phyloP scores from a whole-genome alignment of 768 basidiomycete species.

The Rhodotorula paludigena region DNA sequence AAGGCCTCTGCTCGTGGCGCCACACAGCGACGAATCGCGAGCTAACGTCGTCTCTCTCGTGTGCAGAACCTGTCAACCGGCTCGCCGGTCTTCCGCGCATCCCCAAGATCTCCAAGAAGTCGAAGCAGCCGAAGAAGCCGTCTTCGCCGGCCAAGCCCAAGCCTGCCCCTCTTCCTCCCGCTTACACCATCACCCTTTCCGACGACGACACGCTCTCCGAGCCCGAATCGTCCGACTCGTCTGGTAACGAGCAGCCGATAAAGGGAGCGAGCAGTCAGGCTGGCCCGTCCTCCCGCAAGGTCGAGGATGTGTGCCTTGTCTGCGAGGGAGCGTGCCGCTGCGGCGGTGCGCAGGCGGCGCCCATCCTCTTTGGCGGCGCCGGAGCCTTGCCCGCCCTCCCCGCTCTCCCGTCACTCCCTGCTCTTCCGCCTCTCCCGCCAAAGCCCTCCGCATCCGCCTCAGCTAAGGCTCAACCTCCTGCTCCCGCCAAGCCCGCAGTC shows the following conservation, averaged over 20 bases:
- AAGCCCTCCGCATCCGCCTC: not conserved
- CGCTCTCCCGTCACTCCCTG: not conserved
- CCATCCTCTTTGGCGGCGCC: not conserved
- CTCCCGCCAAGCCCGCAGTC: not conserved
- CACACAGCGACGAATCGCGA: no score
- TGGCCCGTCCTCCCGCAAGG: no score
- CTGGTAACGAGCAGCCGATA: not conserved
- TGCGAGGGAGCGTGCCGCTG: no score
- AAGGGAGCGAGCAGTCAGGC: no score
- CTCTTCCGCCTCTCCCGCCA: not conserved
- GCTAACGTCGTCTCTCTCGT: not conserved
- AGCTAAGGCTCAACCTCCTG: not conserved
- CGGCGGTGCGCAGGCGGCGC: not conserved
- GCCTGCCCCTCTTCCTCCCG: not conserved
- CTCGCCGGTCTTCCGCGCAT: slow-evolving; percentile 21
- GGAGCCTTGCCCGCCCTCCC: not conserved
- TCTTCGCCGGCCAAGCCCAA: slow-evolving; percentile 6
- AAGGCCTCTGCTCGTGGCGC: no score
- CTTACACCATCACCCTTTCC: not conserved
- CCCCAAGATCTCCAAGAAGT: slow-evolving; percentile 12
- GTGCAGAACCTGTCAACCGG: slow-evolving; percentile 2
- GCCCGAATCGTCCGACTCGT: not conserved
- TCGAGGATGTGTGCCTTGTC: no score
- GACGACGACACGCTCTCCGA: not conserved
- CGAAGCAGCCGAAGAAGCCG: not conserved